A percentile compares a stretch with the other conserved stretches of the same genome.
phyloP scores from a whole-genome alignment of 73 alveolate genomes.

The Stentor roeselii region DNA sequence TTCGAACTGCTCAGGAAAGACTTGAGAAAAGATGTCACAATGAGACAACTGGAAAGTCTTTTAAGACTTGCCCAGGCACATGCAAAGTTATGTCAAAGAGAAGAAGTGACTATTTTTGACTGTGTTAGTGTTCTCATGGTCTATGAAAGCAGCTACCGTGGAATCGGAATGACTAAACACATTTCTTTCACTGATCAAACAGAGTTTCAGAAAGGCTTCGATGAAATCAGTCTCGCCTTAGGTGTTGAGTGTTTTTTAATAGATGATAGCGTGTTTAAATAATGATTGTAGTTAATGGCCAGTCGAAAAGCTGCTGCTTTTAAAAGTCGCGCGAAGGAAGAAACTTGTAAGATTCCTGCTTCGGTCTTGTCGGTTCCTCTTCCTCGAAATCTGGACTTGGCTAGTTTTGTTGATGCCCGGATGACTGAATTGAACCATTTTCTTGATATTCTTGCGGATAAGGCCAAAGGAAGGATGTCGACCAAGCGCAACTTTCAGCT shows the following conservation, averaged over 20 bases:
- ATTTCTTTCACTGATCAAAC: background rate
- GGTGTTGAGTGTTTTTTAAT: background rate
- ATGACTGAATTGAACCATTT: slow-evolving; percentile 77
- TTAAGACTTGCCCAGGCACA: slow-evolving; percentile 84
- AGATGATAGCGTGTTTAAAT: background rate
- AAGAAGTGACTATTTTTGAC: slow-evolving; percentile 62
- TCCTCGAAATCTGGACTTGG: slow-evolving; percentile 57
- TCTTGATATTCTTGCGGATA: slow-evolving; percentile 51
- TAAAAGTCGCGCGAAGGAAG: background rate
- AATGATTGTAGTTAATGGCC: no score
- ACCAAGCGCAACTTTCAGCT: slow-evolving; percentile 49
- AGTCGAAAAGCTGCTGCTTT: background rate
- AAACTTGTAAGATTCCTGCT: background rate
- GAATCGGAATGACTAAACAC: background rate
- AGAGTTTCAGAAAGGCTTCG: background rate
- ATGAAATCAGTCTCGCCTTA: background rate
- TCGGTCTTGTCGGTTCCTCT: background rate
- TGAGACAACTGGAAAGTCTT: slow-evolving; percentile 65
- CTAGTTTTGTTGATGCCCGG: slow-evolving; percentile 71
- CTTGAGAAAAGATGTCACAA: slow-evolving; percentile 45
- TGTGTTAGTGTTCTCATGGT: slow-evolving; percentile 60
- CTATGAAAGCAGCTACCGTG: slow-evolving; percentile 50
- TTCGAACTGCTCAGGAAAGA: slow-evolving; percentile 43
- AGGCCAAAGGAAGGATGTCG: slow-evolving; percentile 62
- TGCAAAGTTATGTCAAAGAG: slow-evolving; percentile 64